Base-by-base conservation (phyloP, 202 grass and related monocot genomes). In the Saccharum hybrid region DNA sequence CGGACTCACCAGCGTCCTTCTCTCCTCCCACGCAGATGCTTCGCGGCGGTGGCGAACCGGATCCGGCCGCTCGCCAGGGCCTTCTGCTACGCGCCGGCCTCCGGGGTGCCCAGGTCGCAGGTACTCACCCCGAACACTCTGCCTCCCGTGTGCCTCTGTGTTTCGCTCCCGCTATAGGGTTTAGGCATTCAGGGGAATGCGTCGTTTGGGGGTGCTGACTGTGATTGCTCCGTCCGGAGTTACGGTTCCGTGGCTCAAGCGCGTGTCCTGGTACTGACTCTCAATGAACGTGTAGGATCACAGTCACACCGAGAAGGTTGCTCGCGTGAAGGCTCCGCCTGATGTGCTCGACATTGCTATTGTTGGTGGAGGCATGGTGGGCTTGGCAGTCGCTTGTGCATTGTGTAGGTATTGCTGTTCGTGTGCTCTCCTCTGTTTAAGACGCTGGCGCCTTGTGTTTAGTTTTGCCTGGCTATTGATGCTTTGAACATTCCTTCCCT, bases 311-410 rank as follows among this genome's bases (percentile, higher is more conserved):
- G 65, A 45, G 10, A 73, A 84, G 33, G 21, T 57, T 82, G 87
- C 66, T 71, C 81, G 16, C 26, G 61, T 73, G 38, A 87, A 81
- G 48, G 63, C 36, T 34, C 60, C 79, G 38, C 62, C 75, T 19
- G 81, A 89, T 19, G 84, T 87, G 71, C 90, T 86, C 49, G 93
- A 96, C 43, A 75, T 98, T n/a, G 87, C 96, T 10, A 88, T 98
- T 12, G 86, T 94, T 26, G 96, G 93, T 41, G 96, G 96, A 83
- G 93, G 93, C 52, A 96, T 98, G 96, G 93, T 98, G 26, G 96
- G 96, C 19, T 82, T 98, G 79, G 93, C 93, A 19, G 78, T 96
- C 59, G 96, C 93, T 68, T 94, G 91, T 77, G 93, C 96, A 89
- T 64, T 98, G 48, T 98, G 96, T 98, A 94, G 81, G 85, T 98